Base-by-base conservation (phyloP, 108 stramenopile genomes). In the Chaetoceros muelleri region DNA sequence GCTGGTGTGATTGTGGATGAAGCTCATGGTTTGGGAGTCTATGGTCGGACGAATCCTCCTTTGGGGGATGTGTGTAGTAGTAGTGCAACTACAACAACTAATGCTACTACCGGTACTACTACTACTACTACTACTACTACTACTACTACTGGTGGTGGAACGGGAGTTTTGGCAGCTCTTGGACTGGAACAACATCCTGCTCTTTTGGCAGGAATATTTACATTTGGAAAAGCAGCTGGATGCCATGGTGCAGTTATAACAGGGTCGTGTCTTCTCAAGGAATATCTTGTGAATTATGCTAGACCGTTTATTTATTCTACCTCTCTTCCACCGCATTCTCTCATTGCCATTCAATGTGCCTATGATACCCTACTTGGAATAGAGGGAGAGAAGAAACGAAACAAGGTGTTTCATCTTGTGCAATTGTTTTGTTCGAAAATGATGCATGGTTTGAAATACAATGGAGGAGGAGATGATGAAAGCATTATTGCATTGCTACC, bases 161-260 rank as follows among this genome's bases (percentile, higher is more conserved):
- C 79, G 24, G 96, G 93, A 44, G 83, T 90, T 7, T 55, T 93
- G 30, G 75, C 75, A 44, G 79, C 80, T 48, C 40, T 77, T 19
- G 49, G 72, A 23, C 69, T 95, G 27, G 87, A 94, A 58, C 44
- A 62, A 1, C 91, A 95, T 58, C 87, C 90, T 13, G 81, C 88
- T 8, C 60, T 98, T 31, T 65, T 93, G 20, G 81, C 78, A 52
- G 73, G 78, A 2, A 77, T 98, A 28, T 81, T 94, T 71, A 96
- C 97, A 24, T 98, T 96, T 73, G 97, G 97, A 5, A 98, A 98
- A 69, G 94, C 97, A n/a, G 76, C 91, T 24, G 97, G 97, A 28
- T 91, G 86, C 61, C 95, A 96, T 76, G 97, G 97, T 16, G 95
- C 85, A 3, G 84, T 93, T 17, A 71, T 94, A 3, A 87, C 87